Evolutionary conservation across 805 yeast species (phyloP).

Genomic region (Lachancea fermentati): DNA sequence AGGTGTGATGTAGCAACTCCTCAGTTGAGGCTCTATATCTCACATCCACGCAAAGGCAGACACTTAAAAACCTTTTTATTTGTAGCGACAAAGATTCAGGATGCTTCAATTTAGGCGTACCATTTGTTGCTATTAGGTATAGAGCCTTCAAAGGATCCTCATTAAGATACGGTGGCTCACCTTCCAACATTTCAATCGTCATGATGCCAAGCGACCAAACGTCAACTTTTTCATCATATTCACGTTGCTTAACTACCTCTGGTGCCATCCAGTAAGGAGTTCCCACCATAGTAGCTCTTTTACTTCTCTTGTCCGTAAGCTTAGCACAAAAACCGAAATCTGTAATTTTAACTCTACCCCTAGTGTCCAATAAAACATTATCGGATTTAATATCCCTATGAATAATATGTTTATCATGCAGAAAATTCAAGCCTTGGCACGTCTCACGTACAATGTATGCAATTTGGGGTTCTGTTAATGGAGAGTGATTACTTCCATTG

Average conservation of each 20-base stretch:
- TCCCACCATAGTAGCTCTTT: slow-evolving; percentile 98
- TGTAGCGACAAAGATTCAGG: slow-evolving; percentile 77
- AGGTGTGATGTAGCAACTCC: slow-evolving; percentile 74
- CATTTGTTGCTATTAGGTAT: slow-evolving; percentile 91
- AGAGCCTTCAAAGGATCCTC: slow-evolving; percentile 94
- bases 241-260: slow-evolving; percentile 92
- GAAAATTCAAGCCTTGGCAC: slow-evolving; percentile 81
- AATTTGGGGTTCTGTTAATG: slow-evolving; percentile 78
- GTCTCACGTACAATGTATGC: slow-evolving; percentile 89
- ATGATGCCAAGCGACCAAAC: slow-evolving; percentile 98
- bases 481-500: slow-evolving; percentile 28
- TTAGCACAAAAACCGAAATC: slow-evolving; percentile 98
- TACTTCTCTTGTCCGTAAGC: slow-evolving; percentile 71
- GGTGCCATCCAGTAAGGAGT: slow-evolving; percentile 99
- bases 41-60: slow-evolving; percentile 92
- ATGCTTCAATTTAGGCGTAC: slow-evolving; percentile 90
- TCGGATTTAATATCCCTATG: slow-evolving; percentile 98
- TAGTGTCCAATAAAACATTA: slow-evolving; percentile 76
- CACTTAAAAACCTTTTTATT: slow-evolving; percentile 80
- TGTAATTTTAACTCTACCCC: slow-evolving; percentile 86
- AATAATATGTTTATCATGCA: slow-evolving; percentile 87
- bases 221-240: slow-evolving; percentile 95
- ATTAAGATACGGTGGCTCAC: slow-evolving; percentile 96
- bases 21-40: slow-evolving; percentile 85
- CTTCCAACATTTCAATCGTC: slow-evolving; percentile 98